phyloP scores from a whole-genome alignment of 2,329 filamentous ascomycete species.

The Cytospora piceicola region DNA sequence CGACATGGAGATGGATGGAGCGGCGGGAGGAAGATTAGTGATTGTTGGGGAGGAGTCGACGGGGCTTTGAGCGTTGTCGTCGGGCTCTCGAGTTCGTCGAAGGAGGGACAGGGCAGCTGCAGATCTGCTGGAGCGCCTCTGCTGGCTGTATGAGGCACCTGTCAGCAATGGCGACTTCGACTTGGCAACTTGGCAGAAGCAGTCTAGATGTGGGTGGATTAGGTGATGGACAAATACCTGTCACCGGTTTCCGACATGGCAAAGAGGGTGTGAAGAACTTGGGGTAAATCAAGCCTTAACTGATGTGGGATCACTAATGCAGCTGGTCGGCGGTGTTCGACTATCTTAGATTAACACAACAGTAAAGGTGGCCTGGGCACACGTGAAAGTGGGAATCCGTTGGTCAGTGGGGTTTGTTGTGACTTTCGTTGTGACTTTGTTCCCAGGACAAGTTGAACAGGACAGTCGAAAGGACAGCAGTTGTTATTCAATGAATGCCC shows the following conservation, averaged over 20 bases:
- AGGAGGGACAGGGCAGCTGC: constrained; percentile 57
- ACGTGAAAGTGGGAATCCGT: constrained; percentile 22
- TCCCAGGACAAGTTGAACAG: not conserved
- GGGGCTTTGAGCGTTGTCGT: constrained; percentile 45
- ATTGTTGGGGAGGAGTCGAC: constrained; percentile 39
- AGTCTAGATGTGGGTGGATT: not conserved
- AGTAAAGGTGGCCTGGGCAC: constrained; percentile 23
- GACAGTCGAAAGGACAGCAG: not conserved
- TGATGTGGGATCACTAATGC: not conserved
- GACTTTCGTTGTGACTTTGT: not conserved
- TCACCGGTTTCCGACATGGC: constrained; percentile 29
- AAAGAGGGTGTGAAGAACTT: not conserved
- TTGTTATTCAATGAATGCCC: not conserved
- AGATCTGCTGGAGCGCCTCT: constrained; percentile 58
- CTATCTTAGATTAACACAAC: not conserved
- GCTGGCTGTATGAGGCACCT: constrained; percentile 33
- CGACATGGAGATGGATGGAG: constrained; percentile 42
- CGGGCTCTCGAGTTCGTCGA: constrained; percentile 51
- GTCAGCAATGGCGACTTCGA: constrained; percentile 14
- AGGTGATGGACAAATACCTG: constrained; percentile 19
- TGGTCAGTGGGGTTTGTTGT: constrained; percentile 1
- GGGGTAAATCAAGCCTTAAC: not conserved
- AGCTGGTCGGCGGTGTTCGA: not conserved
- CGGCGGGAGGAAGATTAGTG: constrained; percentile 39
- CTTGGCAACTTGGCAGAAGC: not conserved